Base-by-base conservation (phyloP, 2,329 filamentous ascomycete genomes). In the Alternaria dauci region DNA sequence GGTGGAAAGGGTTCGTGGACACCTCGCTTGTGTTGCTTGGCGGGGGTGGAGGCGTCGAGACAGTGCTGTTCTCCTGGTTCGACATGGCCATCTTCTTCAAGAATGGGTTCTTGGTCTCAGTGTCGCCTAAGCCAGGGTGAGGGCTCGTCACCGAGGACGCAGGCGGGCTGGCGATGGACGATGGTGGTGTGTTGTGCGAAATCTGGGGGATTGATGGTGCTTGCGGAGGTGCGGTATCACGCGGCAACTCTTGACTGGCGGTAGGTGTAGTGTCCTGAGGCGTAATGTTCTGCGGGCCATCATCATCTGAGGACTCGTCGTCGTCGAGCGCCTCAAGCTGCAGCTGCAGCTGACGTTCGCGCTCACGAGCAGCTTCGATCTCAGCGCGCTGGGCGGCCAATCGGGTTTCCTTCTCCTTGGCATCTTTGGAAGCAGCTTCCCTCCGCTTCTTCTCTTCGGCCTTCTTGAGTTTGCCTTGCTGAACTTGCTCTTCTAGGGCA, bases 381-480 rank as follows among this genome's bases (percentile, higher is more conserved):
- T 99, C 94, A 1, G 92, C 94, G 69, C 92, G 89, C 71, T 95
- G 92, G 36, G 91, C 90, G 25, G 92, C 92, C 66, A 97, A 83
- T 76, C 91, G 90, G 54, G 89, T 84, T 77, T 98, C 94, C 76
- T 96, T 94, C 71, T 97, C 92, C 78, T 93, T 94, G 8, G 93
- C 88, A 69, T 95, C 92, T 51, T 91, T 91, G 73, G 91, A 85
- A 9, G 93, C 93, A 23, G 93, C 94, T 81, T 97, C 94, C 83
- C 93, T 95, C 71, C 87, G 90, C 65, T 90, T 92, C 84, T 96
- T 97, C 81, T 97, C 95, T 78, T 99, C 95, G 69, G 96, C 91
- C 80, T 97, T 98, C 84, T 93, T 94, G 53, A 98, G 82, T 82
- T 98, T 99, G 72, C 94, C 93, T 75, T 94, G 92, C 65, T 89